Base-by-base conservation (phyloP, 768 basidiomycete species). In the Cubamyces sp. region DNA sequence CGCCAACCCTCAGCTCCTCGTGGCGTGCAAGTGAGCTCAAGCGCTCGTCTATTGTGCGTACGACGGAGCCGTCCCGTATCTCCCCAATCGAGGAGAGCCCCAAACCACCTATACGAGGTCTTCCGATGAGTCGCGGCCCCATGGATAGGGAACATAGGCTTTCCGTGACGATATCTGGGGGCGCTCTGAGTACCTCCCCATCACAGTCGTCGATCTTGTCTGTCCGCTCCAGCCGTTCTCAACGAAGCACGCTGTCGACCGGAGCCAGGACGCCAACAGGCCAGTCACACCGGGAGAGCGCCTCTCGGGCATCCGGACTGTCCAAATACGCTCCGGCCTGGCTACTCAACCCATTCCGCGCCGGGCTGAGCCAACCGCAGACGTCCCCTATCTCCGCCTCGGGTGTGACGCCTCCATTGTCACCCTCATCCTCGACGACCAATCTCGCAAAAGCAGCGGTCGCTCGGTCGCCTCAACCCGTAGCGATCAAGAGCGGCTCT, bases 291-390 rank as follows among this genome's bases (percentile, higher is more conserved):
- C 71, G 73, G 42, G 65, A 77, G 21, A 66, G 69, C 21, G 67
- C 76, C 43, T 69, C 72, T 6, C 81, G 79, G 26, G 70, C 75
- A 3, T 76, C 80, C 1, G 58, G 84, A 0, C 76, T 64, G 12
- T 85, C 89, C 2, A 90, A 86, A 68, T 79, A 91, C 42, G 78
- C 90, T 0, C 84, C 90, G 1, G 81, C 87, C n/a, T 92, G 91
- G 91, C 74, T 92, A 12, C 88, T 91, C 73, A 90, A 86, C 68
- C 83, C 87, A 5, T 92, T 93, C 73, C 79, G 89, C 37, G 85
- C 82, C 60, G 82, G 78, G 0, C 78, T 82, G 7, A 84, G 82
- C 64, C 87, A 90, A 70, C 81, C 88, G 1, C 85, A 88, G 65
- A 86, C 85, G 1, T 81, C 82, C 2, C 74, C 82, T 15, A 77